A percentile compares a stretch with the other conserved stretches of the same genome.
Conservation (phyloP, 306 rosid genomes). For the Quercus berberidifolia region DNA sequence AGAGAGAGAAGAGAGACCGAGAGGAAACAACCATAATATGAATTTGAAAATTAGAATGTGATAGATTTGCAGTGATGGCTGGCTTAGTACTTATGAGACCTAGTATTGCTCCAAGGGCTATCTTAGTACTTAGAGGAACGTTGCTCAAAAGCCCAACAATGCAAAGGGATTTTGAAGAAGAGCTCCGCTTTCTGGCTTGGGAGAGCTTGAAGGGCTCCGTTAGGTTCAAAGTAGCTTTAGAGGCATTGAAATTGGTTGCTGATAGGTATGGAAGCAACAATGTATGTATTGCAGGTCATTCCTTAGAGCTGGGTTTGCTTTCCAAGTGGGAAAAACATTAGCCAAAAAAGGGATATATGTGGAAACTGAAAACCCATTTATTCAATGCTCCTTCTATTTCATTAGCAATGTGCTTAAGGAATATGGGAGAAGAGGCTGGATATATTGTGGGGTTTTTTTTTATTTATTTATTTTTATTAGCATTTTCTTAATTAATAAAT, state of each 20-base stretch:
- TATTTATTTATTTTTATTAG: no score
- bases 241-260: slow-evolving; percentile 56
- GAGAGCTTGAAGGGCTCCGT: slow-evolving; percentile 91
- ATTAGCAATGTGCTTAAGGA: slow-evolving; percentile 61
- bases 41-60: slow-evolving; percentile 61
- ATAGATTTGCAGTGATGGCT: slow-evolving; percentile 67
- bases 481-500: no score
- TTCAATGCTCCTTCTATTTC: slow-evolving; percentile 98
- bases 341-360: slow-evolving; percentile 82
- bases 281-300: slow-evolving; percentile 89
- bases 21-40: no score
- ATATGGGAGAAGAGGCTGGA: slow-evolving; percentile 68
- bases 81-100: slow-evolving; percentile 64
- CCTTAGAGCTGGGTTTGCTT: slow-evolving; percentile 91
- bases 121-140: slow-evolving; percentile 83
- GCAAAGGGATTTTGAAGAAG: slow-evolving; percentile 81
- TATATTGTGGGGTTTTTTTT: neutral
- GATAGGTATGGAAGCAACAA: slow-evolving; percentile 61
- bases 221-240: slow-evolving; percentile 62
- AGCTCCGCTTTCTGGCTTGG: slow-evolving; percentile 92
- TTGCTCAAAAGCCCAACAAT: slow-evolving; percentile 78
- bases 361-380: slow-evolving; percentile 62
- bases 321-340: slow-evolving; percentile 79
- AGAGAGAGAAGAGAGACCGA: no score
- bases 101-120: slow-evolving; percentile 87